These are phyloP conservation scores for Candida alai DNA, from an alignment of 805 yeast species.

Conservation along the genomic window DNA sequence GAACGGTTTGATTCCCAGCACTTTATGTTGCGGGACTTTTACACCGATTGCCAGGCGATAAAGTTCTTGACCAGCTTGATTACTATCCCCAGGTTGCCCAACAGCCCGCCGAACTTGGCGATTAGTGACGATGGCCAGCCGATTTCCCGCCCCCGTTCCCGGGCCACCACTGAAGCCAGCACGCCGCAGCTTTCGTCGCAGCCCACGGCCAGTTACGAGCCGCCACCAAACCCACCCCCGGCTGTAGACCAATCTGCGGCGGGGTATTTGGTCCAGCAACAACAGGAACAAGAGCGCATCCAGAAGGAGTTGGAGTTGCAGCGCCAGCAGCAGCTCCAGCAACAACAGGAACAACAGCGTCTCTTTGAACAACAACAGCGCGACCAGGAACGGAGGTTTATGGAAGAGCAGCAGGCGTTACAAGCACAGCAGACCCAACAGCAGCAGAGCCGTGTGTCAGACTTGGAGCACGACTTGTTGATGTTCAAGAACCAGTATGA, in stretches of 20 bases:
- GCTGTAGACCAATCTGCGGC: slow-evolving; percentile 46
- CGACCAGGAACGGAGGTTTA: slow-evolving; percentile 64
- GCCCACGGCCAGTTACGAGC: slow-evolving; percentile 23
- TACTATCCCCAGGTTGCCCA: slow-evolving; percentile 66
- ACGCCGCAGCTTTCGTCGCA: slow-evolving; percentile 44
- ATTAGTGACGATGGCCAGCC: slow-evolving; percentile 41
- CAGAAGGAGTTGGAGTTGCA: slow-evolving; percentile 64
- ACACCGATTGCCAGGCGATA: slow-evolving; percentile 84
- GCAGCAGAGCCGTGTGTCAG: slow-evolving; percentile 74
- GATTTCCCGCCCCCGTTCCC: slow-evolving; percentile 30
- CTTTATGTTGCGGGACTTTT: slow-evolving; percentile 71
- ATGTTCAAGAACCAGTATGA: slow-evolving; percentile 78
- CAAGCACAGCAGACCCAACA: slow-evolving; percentile 69
- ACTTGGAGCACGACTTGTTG: slow-evolving; percentile 75
- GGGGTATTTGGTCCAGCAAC: slow-evolving; percentile 49
- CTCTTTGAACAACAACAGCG: slow-evolving; percentile 73
- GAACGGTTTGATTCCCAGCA: slow-evolving; percentile 71
- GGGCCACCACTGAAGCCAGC: slow-evolving; percentile 17
- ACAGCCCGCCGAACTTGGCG: slow-evolving; percentile 56
- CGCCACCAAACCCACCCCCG: slow-evolving; percentile 37
- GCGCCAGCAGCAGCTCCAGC: slow-evolving; percentile 61
- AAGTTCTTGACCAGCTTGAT: slow-evolving; percentile 77
- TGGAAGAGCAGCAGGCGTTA: slow-evolving; percentile 61
- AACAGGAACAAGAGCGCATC: slow-evolving; percentile 55
- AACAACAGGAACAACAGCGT: slow-evolving; percentile 67